Base-by-base conservation (phyloP, 2,329 filamentous ascomycete species). In the Calonectria pteridis region DNA sequence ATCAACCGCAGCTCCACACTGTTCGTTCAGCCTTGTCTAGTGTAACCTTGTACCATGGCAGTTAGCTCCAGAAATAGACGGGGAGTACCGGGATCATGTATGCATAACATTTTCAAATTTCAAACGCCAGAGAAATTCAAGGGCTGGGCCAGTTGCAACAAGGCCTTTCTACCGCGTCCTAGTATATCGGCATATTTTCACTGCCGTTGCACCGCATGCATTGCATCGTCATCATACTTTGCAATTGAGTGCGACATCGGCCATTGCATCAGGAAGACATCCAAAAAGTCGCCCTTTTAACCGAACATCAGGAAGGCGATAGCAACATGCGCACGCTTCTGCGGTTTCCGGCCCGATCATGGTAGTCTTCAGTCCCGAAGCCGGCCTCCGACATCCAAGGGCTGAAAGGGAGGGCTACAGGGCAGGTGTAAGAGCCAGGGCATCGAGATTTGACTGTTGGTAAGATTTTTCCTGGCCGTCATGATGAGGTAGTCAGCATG, bases 31-130 rank as follows among this genome's bases (percentile, higher is more conserved):
- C 55, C 55, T 62, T 62, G 55, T 58, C 23, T 40, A 23, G 55
- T 40, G 55, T n/a, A 62, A 62, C 55, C 55, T 62, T 62, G 55
- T 71, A 73, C 66, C 72, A 86, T 86, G 85, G 81, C 83, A 74
- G 72, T 80, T 81, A 33, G 40, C 37, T 40, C 55, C 55, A 23
- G 55, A 37, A 62, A 62, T 62, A 62, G 55, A 40, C 55, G 33
- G 33, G 14, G 14, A 62, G 37, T 26, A 40, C 55, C 23, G 26
- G 55, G 55, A 37, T 62, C 55, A 28, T 14, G 55, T 37, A 62
- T 62, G 55, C 55, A 62, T 62, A 26, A 40, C 55, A 62, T 62
- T 59, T 28, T 62, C 55, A 62, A 35, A 28, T 62, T 23, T 62
- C 55, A 62, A 62, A 62, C 55, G 20, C 35, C 16, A 40, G 55